Percentiles rank a stretch among this genome's conserved stretches.
Evolutionary conservation across 306 rosid species (phyloP).

Genomic region (Ceratonia siliqua): DNA sequence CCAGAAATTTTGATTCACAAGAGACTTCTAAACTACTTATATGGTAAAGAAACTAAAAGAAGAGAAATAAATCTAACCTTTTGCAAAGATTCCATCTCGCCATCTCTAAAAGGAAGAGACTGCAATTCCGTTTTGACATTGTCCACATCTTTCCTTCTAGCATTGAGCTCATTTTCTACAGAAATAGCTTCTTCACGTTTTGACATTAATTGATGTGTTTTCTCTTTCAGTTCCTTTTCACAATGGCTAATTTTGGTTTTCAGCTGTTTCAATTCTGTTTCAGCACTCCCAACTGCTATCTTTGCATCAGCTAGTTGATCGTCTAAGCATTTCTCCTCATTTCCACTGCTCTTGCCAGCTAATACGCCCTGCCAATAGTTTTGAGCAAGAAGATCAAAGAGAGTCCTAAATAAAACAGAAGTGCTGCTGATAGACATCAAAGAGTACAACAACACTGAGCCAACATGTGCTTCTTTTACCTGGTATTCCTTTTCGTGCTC

Average conservation of each 20-base stretch:
- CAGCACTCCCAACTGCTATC: slow-evolving; percentile 85
- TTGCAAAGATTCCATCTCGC: slow-evolving; percentile 86
- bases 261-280: slow-evolving; percentile 83
- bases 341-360: slow-evolving; percentile 89
- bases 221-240: slow-evolving; percentile 84
- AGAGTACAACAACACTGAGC: background rate
- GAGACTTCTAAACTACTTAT: slow-evolving; percentile 14
- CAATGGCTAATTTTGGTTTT: slow-evolving; percentile 80
- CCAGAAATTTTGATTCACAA: slow-evolving; percentile 22
- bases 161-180: slow-evolving; percentile 71
- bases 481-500: slow-evolving; percentile 84
- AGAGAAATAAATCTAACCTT: slow-evolving; percentile 52
- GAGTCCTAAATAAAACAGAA: slow-evolving; percentile 17
- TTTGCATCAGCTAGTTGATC: slow-evolving; percentile 93
- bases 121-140: slow-evolving; percentile 58
- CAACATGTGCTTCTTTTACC: slow-evolving; percentile 47
- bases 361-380: slow-evolving; percentile 65
- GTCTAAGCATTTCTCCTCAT: slow-evolving; percentile 92
- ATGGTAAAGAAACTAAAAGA: slow-evolving; percentile 28
- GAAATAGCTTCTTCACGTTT: slow-evolving; percentile 85
- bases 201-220: slow-evolving; percentile 65
- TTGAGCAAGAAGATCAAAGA: slow-evolving; percentile 20
- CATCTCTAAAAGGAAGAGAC: slow-evolving; percentile 77
- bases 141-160: slow-evolving; percentile 64
- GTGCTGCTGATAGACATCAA: slow-evolving; percentile 9